These are phyloP conservation scores for Pisolithus sp. DNA, from an alignment of 768 basidiomycete species.

Conservation along the genomic window DNA sequence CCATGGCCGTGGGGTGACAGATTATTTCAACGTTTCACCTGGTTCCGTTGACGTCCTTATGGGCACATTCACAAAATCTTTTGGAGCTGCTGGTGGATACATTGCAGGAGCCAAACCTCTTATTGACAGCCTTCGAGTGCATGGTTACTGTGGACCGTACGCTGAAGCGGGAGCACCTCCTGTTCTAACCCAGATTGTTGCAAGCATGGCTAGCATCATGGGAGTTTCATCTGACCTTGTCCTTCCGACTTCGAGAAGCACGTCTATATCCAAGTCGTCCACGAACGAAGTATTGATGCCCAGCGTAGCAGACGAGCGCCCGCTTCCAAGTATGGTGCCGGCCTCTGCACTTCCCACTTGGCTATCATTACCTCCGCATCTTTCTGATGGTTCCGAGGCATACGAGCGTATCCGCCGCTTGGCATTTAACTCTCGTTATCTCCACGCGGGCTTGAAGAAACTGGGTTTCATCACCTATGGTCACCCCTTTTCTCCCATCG, in stretches of 20 bases:
- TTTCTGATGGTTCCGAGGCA: conserved; percentile 84
- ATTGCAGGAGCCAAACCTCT: conserved; percentile 78
- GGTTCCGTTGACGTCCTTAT: conserved; percentile 85
- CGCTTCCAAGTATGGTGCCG: conserved; percentile 67
- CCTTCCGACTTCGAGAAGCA: conserved; percentile 19
- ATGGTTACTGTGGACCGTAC: conserved; percentile 77
- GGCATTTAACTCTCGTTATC: conserved; percentile 96
- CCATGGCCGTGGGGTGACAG: conserved; percentile 88
- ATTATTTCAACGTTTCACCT: conserved; percentile 87
- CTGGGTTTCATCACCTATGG: conserved; percentile 98
- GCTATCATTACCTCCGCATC: conserved; percentile 64
- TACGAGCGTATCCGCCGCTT: conserved; percentile 74
- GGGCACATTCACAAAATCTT: conserved; percentile 98
- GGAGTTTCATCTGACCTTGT: conserved; percentile 50
- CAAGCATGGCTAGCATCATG: conserved; percentile 97
- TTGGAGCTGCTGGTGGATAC: conserved; percentile 93
- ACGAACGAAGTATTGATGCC: conserved; percentile 2
- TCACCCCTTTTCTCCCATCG: conserved; percentile 84
- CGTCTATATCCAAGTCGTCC: conserved; percentile 24
- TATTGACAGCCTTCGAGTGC: conserved; percentile 75
- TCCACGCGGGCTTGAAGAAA: conserved; percentile 77
- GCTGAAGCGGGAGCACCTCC: conserved; percentile 88
- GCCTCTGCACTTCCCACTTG: conserved; percentile 63
- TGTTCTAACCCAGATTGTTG: conserved; percentile 83
- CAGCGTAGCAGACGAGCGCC: conserved; percentile 32